A percentile compares a stretch with the other conserved stretches of the same genome.
phyloP scores from a whole-genome alignment of 148 eudicot genomes.

The Spergularia marina region DNA sequence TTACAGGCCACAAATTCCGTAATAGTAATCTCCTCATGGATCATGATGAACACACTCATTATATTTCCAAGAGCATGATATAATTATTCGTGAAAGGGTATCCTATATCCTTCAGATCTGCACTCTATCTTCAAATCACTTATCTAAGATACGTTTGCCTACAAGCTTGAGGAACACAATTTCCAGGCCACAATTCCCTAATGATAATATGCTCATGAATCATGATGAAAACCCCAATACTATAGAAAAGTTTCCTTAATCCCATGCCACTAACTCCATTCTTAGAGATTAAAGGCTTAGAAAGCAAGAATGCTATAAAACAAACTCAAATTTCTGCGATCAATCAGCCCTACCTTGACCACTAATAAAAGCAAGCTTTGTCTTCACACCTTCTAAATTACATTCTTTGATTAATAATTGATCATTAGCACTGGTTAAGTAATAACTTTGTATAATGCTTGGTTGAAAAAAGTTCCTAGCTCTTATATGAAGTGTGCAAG shows the following conservation, averaged over 20 bases:
- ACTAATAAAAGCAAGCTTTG: constrained; percentile 2
- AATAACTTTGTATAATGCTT: background rate
- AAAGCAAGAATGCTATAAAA: background rate
- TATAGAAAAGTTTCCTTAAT: background rate
- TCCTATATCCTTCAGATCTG: no score
- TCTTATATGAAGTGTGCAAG: no score
- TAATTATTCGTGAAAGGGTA: no score
- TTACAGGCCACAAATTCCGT: no score
- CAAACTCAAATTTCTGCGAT: background rate
- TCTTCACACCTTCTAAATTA: background rate
- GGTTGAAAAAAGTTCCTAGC: no score
- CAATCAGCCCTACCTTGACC: background rate
- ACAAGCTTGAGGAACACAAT: constrained; percentile 12
- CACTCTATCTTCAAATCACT: no score
- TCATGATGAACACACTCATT: no score
- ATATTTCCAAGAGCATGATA: no score
- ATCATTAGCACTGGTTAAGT: background rate
- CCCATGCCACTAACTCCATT: constrained; percentile 10
- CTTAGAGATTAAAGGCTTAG: background rate
- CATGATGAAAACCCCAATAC: background rate
- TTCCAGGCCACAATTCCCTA: background rate
- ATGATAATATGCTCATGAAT: constrained; percentile 12
- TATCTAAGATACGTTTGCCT: background rate
- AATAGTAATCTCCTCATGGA: no score
- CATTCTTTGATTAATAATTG: background rate